Evolutionary conservation across 805 yeast species (phyloP).

Genomic region (Pichia nakasei): DNA sequence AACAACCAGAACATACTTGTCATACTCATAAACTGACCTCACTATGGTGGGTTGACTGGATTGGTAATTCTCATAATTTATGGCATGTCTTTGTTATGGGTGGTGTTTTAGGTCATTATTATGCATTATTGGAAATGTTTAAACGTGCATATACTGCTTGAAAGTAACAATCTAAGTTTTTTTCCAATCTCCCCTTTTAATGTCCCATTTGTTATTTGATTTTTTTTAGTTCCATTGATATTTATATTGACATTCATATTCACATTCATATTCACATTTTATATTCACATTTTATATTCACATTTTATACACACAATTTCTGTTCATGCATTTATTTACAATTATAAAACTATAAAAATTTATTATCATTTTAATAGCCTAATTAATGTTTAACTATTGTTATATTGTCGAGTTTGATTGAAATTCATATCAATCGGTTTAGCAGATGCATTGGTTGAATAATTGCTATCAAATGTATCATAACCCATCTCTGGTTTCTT

Average conservation of each 20-base stretch:
- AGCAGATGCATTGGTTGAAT: constrained; percentile 7
- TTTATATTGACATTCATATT: background rate
- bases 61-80: constrained; percentile 72
- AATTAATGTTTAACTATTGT: background rate
- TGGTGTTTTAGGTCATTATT: constrained; percentile 86
- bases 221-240: background rate
- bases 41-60: constrained; percentile 79
- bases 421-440: constrained; percentile 6
- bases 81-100: constrained; percentile 91
- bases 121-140: constrained; percentile 67
- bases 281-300: too few species aligned
- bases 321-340: too few species aligned
- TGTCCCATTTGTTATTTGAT: background rate
- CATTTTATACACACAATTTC: too few species aligned
- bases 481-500: background rate
- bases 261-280: too few species aligned
- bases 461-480: constrained; percentile 6
- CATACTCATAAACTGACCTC: constrained; percentile 34
- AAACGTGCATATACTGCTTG: constrained; percentile 16
- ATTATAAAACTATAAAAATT: too few species aligned
- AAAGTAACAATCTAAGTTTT: background rate
- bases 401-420: background rate
- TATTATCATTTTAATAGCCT: background rate
- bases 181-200: background rate
- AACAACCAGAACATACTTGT: constrained; percentile 29